phyloP scores from a whole-genome alignment of 352 stramenopile genomes.

The Phytopythium chamaehyphon region DNA sequence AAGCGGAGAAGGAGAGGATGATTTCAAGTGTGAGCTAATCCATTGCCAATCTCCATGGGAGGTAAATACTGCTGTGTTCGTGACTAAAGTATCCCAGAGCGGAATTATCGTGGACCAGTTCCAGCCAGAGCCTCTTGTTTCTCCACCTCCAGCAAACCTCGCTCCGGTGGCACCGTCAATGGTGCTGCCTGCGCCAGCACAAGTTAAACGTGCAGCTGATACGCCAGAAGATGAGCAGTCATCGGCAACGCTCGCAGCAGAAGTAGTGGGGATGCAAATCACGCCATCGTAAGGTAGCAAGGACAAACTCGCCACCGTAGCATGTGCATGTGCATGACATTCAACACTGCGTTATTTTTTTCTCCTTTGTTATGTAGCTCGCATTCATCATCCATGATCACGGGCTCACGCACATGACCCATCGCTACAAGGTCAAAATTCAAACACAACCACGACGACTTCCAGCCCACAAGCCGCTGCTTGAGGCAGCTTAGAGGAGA shows the following conservation, averaged over 20 bases:
- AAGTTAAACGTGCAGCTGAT: background rate
- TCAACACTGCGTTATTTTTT: no score
- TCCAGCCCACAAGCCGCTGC: background rate
- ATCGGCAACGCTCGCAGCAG: constrained; percentile 25
- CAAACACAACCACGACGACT: constrained; percentile 5
- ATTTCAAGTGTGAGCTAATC: constrained; percentile 62
- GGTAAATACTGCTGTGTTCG: constrained; percentile 19
- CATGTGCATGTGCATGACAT: no score
- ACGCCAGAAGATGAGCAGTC: constrained; percentile 2
- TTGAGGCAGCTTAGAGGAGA: constrained; percentile 36
- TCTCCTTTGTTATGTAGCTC: no score
- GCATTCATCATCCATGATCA: no score
- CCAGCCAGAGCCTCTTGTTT: background rate
- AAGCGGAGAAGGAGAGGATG: constrained; percentile 27
- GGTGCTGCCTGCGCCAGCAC: no score
- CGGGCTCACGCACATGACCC: background rate
- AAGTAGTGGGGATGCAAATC: constrained; percentile 31
- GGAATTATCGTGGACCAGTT: constrained; percentile 31
- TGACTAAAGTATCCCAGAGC: constrained; percentile 39
- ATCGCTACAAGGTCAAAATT: background rate
- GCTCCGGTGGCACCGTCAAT: no score
- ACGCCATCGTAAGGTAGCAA: constrained; percentile 10
- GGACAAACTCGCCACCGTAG: no score
- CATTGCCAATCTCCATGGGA: constrained; percentile 40
- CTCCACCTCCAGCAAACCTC: background rate